Conservation (phyloP, 805 yeast genomes). For the Lipomyces orientalis region DNA sequence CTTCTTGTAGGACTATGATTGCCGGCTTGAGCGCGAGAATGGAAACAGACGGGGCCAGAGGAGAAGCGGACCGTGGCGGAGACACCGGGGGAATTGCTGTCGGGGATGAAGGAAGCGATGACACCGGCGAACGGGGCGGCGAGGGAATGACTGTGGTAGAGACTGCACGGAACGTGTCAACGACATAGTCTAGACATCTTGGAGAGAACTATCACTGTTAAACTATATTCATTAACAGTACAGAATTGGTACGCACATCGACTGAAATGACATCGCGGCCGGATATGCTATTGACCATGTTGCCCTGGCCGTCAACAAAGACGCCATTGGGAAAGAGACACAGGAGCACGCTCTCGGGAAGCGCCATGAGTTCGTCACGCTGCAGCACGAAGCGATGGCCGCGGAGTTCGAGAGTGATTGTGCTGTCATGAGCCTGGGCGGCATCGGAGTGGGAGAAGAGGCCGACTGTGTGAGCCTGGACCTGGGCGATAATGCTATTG, state of each 20-base stretch:
- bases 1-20: slow-evolving; percentile 89
- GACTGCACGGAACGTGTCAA: slow-evolving; percentile 62
- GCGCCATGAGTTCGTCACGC: slow-evolving; percentile 84
- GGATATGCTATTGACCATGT: slow-evolving; percentile 76
- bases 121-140: slow-evolving; percentile 11
- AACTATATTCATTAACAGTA: slow-evolving; percentile 46
- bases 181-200: slow-evolving; percentile 80
- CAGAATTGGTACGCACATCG: slow-evolving; percentile 38
- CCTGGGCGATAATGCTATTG: slow-evolving; percentile 21
- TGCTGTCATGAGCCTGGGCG: slow-evolving; percentile 11
- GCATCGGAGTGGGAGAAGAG: slow-evolving; percentile 19
- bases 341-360: slow-evolving; percentile 87
- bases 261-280: slow-evolving; percentile 49
- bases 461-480: slow-evolving; percentile 14
- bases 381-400: slow-evolving; percentile 77
- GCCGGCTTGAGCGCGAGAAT: slow-evolving; percentile 83
- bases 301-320: slow-evolving; percentile 75
- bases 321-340: slow-evolving; percentile 92
- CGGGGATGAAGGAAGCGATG: slow-evolving; percentile 6
- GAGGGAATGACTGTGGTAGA: slow-evolving; percentile 17
- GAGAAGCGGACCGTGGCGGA: slow-evolving; percentile 5
- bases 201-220: slow-evolving; percentile 64
- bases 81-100: background rate
- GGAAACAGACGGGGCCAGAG: slow-evolving; percentile 37
- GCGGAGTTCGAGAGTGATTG: slow-evolving; percentile 71